Conservation (phyloP, 805 yeast genomes). For the Zygoascus ofunaensis region DNA sequence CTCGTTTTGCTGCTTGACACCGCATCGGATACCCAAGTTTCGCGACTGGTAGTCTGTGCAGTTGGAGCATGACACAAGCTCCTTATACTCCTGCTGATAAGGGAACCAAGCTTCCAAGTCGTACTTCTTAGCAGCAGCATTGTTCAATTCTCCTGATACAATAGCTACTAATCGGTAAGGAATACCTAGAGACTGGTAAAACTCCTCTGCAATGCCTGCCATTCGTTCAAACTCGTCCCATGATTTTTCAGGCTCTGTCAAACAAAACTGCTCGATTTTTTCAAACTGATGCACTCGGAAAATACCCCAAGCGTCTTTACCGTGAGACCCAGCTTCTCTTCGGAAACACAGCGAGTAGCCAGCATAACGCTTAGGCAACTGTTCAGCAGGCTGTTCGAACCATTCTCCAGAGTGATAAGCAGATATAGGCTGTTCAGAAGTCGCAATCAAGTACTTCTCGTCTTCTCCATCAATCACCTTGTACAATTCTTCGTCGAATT, state of each 20-base stretch:
- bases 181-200: slow-evolving; percentile 81
- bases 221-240: slow-evolving; percentile 96
- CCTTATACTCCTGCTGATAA: slow-evolving; percentile 96
- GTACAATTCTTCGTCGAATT: slow-evolving; percentile 96
- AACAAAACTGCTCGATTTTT: slow-evolving; percentile 91
- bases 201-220: slow-evolving; percentile 86
- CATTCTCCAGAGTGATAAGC: slow-evolving; percentile 97
- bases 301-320: slow-evolving; percentile 99
- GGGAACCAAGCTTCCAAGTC: slow-evolving; percentile 99
- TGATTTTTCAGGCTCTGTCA: slow-evolving; percentile 96
- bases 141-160: slow-evolving; percentile 96
- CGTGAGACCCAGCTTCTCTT: slow-evolving; percentile 99
- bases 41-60: slow-evolving; percentile 99
- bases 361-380: slow-evolving; percentile 92
- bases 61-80: slow-evolving; percentile 95
- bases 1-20: slow-evolving; percentile 91
- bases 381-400: slow-evolving; percentile 96
- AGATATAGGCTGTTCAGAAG: slow-evolving; percentile 97
- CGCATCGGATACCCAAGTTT: slow-evolving; percentile 97
- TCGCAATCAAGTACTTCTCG: slow-evolving; percentile 95
- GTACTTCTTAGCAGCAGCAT: slow-evolving; percentile 98
- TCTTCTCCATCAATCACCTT: slow-evolving; percentile 96
- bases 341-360: slow-evolving; percentile 98
- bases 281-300: slow-evolving; percentile 98
- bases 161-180: slow-evolving; percentile 98